Evolutionary conservation across 1,284 basidiomycete species (phyloP).

Genomic region (Naganishia liquefaciens): DNA sequence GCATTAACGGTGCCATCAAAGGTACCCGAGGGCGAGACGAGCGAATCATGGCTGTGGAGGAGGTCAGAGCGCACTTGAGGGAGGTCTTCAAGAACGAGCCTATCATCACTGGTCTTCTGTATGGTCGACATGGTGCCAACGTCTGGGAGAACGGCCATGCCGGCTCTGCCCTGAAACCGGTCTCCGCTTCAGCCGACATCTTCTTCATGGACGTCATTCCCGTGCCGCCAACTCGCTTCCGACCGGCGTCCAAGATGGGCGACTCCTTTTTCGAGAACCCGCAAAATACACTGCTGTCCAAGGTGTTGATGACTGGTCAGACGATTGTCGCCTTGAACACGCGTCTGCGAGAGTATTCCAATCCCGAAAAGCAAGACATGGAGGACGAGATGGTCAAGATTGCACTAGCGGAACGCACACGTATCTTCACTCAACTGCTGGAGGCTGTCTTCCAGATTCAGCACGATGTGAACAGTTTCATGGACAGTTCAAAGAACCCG

Average conservation of each 20-base stretch:
- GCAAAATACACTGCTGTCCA: constrained; percentile 90
- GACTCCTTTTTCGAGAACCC: constrained; percentile 94
- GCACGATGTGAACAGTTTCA: constrained; percentile 93
- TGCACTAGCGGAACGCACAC: constrained; percentile 56
- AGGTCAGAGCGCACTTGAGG: constrained; percentile 90
- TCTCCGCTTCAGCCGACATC: constrained; percentile 80
- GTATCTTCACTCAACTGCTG: constrained; percentile 70
- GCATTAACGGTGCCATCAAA: constrained; percentile 77
- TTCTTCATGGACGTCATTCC: constrained; percentile 95
- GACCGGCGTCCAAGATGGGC: constrained; percentile 89
- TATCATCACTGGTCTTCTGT: constrained; percentile 80
- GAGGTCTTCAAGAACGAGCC: constrained; percentile 82
- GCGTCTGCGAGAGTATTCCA: constrained; percentile 59
- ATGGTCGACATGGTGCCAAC: constrained; percentile 81
- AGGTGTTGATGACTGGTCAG: constrained; percentile 78
- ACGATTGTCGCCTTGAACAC: constrained; percentile 76
- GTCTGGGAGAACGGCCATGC: constrained; percentile 58
- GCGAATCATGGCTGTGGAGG: constrained; percentile 83
- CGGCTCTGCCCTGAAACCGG: constrained; percentile 47
- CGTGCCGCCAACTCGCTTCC: constrained; percentile 92
- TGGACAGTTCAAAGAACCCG: constrained; percentile 97
- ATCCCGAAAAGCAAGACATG: constrained; percentile 54
- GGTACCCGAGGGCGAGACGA: constrained; percentile 76
- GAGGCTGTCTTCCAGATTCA: constrained; percentile 87
- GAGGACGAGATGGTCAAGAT: constrained; percentile 55